Conservation (phyloP, 2,329 filamentous ascomycete species). For the Dothidotthia symphoricarpi region DNA sequence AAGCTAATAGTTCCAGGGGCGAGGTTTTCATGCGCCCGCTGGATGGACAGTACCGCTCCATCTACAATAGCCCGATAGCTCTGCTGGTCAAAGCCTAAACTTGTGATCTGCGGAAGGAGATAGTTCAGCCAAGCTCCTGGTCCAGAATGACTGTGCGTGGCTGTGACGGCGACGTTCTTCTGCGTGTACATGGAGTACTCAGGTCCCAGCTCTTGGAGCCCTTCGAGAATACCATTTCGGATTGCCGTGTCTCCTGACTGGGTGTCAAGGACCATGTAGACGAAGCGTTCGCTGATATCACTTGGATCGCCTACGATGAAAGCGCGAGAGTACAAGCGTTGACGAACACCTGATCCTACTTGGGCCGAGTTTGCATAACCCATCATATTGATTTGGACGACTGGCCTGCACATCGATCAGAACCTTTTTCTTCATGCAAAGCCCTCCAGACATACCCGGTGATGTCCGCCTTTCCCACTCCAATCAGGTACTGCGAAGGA, state of each 20-base stretch:
- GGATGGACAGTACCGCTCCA: conserved; percentile 77
- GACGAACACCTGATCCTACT: conserved; percentile 77
- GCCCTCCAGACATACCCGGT: conserved; percentile 55
- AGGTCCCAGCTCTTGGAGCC: conserved; percentile 64
- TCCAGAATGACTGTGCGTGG: conserved; percentile 89
- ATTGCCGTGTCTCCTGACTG: conserved; percentile 87
- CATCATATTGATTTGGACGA: conserved; percentile 88
- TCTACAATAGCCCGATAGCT: conserved; percentile 88
- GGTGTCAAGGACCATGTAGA: conserved; percentile 85
- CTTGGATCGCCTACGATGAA: conserved; percentile 77
- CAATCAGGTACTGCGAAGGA: conserved; percentile 58
- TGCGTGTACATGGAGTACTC: conserved; percentile 74
- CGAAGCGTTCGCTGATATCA: conserved; percentile 68
- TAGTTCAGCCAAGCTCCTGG: conserved; percentile 95
- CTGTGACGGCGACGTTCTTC: conserved; percentile 83
- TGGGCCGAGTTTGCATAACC: conserved; percentile 88
- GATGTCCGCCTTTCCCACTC: conserved; percentile 70
- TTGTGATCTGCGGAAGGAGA: conserved; percentile 85
- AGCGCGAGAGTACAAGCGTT: conserved; percentile 82
- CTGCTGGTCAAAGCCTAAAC: conserved; percentile 78
- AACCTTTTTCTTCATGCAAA: not conserved
- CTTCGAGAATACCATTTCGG: conserved; percentile 80
- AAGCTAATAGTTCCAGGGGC: conserved; percentile 68
- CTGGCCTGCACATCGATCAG: conserved; percentile 56
- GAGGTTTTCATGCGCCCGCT: conserved; percentile 72